Evolutionary conservation across 352 stramenopile species (phyloP).

Genomic region (Detonula confervacea): DNA sequence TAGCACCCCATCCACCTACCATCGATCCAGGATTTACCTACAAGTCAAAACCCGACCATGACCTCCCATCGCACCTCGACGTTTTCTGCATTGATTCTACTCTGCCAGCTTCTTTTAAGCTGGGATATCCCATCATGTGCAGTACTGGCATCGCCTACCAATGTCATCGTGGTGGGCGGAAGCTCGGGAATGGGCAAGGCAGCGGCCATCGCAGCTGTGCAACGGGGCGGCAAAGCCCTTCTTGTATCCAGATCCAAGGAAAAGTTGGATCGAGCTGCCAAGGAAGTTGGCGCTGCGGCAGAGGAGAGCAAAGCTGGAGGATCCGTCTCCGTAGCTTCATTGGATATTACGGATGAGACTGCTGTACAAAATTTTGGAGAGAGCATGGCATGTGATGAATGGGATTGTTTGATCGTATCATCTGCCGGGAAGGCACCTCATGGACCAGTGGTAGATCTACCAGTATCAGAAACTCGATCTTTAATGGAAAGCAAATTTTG

Average conservation of each 20-base stretch:
- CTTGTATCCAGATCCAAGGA: constrained; percentile 55
- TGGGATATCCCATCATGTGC: not conserved
- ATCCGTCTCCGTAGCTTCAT: not conserved
- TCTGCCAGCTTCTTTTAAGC: not conserved
- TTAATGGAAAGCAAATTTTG: constrained; percentile 75
- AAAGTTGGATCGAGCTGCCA: constrained; percentile 50
- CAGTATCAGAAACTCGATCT: constrained; percentile 40
- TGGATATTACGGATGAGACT: constrained; percentile 63
- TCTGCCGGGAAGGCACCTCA: constrained; percentile 66
- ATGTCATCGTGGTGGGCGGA: constrained; percentile 61
- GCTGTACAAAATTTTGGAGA: constrained; percentile 44
- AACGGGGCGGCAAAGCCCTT: constrained; percentile 51
- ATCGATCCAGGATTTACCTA: too few relatives aligned
- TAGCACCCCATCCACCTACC: too few relatives aligned
- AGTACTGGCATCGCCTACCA: constrained; percentile 1
- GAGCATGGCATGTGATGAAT: constrained; percentile 31
- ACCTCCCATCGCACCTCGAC: too few relatives aligned
- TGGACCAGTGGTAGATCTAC: constrained; percentile 50
- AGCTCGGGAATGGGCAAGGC: constrained; percentile 74
- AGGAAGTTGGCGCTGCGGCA: constrained; percentile 31
- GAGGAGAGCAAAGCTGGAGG: not conserved
- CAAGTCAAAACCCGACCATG: too few relatives aligned
- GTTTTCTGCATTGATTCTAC: too few relatives aligned
- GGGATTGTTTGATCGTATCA: constrained; percentile 65
- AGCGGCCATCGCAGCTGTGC: constrained; percentile 48